Evolutionary conservation across 164 flowering plant species (phyloP), one percentile per base, ranked within the genome.

Genomic region (Piper longum): DNA sequence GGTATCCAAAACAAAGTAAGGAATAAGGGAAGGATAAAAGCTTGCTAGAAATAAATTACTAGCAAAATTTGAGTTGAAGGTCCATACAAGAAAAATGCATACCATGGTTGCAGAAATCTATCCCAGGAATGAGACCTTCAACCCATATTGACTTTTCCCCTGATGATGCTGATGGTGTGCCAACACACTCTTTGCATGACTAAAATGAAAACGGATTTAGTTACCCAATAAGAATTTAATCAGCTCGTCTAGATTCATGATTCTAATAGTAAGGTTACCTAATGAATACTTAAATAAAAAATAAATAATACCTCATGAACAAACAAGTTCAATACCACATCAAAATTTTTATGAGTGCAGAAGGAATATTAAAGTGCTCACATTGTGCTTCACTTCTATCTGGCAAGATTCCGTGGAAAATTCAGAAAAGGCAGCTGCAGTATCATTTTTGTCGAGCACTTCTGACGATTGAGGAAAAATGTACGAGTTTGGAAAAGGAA

Each of bases 91-190:
- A 5, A 48, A 48, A 48, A 48, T 48, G 12, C 65, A 19, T 85
- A 93, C 99, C 95, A 75, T 93, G 99, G 73, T 93, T 93, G 81
- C 99, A 93, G 75, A 93, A 90, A 71, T 93, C 99, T 67, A 93
- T 88, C 75, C 86, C 99, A 64, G 99, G 99, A 59, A 93, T 85
- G 72, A 93, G 88, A 60, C 99, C 99, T 75, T 93, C 99, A 36
- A 93, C 93, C 93, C 96, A 88, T 17, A 93, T 67, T 65, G 83
- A 78, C 60, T 86, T 87, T 66, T 64, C 78, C 60, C 76, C 78
- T 58, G 19, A 40, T 56, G 79, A 69, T 64, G 68, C 63, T 14
- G 76, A 63, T 66, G 68, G 42, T 42, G 11, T 67, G 67, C 64
- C 77, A 67, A 44, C 42, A 55, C 42, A 70, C 73, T 56, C 67